Percentiles rank a stretch among this genome's conserved stretches.
Conservation (phyloP, 2,329 filamentous ascomycete genomes). For the Penicillium hordei region DNA sequence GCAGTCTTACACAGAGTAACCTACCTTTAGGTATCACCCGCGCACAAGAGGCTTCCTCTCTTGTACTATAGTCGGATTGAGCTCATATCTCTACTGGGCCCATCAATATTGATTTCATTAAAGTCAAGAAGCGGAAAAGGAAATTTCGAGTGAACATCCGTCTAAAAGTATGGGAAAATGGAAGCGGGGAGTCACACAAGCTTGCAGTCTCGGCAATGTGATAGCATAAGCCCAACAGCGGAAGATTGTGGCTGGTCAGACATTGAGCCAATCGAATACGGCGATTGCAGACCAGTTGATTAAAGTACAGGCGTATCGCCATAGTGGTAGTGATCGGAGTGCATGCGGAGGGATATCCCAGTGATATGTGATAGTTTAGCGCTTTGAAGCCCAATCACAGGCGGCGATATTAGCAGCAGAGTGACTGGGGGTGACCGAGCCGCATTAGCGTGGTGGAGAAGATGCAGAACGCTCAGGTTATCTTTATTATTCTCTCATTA, state of each 20-base stretch:
- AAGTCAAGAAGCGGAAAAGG: background rate
- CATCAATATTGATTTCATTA: conserved; percentile 1
- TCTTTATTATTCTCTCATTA: background rate
- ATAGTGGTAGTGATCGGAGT: background rate
- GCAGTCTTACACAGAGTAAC: background rate
- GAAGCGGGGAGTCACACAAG: conserved; percentile 18
- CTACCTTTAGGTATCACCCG: background rate
- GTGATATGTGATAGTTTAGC: conserved; percentile 24
- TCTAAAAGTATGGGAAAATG: conserved; percentile 18
- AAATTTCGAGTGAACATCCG: conserved; percentile 5
- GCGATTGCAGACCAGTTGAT: background rate
- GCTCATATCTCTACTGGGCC: conserved; percentile 10
- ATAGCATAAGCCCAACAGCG: conserved; percentile 12
- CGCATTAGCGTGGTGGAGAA: conserved; percentile 25
- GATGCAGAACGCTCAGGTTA: conserved; percentile 2
- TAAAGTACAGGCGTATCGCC: conserved; percentile 10
- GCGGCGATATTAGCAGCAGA: conserved; percentile 4
- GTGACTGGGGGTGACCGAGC: conserved; percentile 23
- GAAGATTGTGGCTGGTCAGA: conserved; percentile 5
- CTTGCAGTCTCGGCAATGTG: conserved; percentile 10
- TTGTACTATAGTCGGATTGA: conserved; percentile 7
- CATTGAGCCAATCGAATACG: conserved; percentile 13
- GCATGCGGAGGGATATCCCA: conserved; percentile 7
- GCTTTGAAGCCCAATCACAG: conserved; percentile 19
- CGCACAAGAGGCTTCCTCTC: conserved; percentile 7